These are phyloP conservation scores for Grigorovia transvaalensis DNA, from an alignment of 805 yeast species.

Conservation along the genomic window DNA sequence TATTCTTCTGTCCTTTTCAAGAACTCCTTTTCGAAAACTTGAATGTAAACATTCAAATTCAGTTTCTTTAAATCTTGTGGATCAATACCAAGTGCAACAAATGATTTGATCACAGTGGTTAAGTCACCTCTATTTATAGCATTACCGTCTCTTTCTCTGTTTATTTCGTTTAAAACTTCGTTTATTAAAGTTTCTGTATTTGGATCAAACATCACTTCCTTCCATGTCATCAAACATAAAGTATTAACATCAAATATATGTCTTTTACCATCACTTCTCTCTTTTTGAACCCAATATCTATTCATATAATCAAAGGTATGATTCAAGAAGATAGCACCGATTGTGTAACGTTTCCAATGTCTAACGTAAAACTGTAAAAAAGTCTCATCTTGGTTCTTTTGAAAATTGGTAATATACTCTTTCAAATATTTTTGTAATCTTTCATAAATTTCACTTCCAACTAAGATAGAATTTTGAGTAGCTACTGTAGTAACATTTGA, in stretches of 20 bases:
- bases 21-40: slow-evolving; percentile 68
- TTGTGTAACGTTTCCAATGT: slow-evolving; percentile 80
- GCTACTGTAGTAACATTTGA: not conserved
- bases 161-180: slow-evolving; percentile 69
- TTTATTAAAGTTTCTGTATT: slow-evolving; percentile 49
- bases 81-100: slow-evolving; percentile 85
- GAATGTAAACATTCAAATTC: slow-evolving; percentile 70
- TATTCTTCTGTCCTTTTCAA: slow-evolving; percentile 52
- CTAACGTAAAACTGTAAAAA: slow-evolving; percentile 75
- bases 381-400: slow-evolving; percentile 47
- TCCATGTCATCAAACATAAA: slow-evolving; percentile 81
- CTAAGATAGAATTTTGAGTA: slow-evolving; percentile 39
- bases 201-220: slow-evolving; percentile 63
- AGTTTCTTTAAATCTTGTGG: slow-evolving; percentile 79
- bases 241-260: slow-evolving; percentile 89
- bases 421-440: slow-evolving; percentile 59
- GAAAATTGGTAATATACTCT: slow-evolving; percentile 43
- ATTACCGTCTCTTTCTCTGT: slow-evolving; percentile 68
- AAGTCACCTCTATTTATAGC: slow-evolving; percentile 57
- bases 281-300: slow-evolving; percentile 95
- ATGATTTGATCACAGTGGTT: slow-evolving; percentile 69
- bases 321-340: slow-evolving; percentile 85
- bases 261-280: slow-evolving; percentile 83
- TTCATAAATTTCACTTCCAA: slow-evolving; percentile 83
- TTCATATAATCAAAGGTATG: slow-evolving; percentile 93